A percentile compares a stretch with the other conserved stretches of the same genome.
These are phyloP conservation scores for Euphorbia peplus DNA, from an alignment of 345 rosid genomes.

Conservation along the genomic window DNA sequence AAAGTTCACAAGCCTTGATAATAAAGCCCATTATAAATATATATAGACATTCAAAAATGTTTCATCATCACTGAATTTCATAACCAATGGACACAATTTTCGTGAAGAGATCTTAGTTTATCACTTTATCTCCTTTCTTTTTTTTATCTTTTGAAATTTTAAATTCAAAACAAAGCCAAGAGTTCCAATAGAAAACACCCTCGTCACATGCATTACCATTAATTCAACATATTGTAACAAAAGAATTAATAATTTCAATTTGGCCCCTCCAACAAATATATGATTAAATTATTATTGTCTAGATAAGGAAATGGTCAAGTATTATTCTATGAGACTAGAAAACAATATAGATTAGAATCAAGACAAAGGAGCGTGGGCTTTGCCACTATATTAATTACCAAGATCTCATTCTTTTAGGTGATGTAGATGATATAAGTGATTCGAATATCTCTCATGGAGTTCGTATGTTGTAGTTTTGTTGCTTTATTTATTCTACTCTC, in stretches of 20 bases:
- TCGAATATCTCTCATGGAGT: no score
- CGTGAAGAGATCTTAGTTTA: background rate
- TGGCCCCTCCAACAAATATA: no score
- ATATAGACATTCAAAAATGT: no score
- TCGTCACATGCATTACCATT: background rate
- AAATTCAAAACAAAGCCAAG: background rate
- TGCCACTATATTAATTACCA: no score
- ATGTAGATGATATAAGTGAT: no score
- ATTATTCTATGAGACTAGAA: background rate
- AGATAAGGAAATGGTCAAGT: background rate
- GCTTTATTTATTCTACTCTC: no score
- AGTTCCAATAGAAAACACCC: background rate
- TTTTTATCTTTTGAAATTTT: no score
- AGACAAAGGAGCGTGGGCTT: background rate
- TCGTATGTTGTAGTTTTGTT: no score
- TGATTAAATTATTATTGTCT: background rate
- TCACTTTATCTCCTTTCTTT: background rate
- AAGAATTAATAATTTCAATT: no score
- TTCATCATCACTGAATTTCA: background rate
- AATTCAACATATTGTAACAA: no score
- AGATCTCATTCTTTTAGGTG: no score
- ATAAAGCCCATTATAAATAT: background rate
- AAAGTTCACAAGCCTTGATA: no score
- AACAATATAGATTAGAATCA: background rate
- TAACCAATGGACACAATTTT: background rate